Percentiles rank a stretch among this genome's conserved stretches.
Conservation (phyloP, 345 rosid genomes). For the Raphanus sativus region DNA sequence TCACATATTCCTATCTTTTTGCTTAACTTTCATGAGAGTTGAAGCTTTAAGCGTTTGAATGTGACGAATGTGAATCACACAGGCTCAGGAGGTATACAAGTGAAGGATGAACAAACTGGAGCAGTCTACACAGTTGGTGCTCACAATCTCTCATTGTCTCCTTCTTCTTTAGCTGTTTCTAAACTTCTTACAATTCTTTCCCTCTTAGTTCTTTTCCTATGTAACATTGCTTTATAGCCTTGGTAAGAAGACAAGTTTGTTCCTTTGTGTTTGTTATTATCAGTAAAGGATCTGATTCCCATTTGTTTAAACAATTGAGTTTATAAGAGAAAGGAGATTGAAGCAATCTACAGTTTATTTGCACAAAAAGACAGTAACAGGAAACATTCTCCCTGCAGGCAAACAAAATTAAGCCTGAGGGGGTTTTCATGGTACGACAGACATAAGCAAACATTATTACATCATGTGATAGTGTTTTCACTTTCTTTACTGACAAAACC, state of each 20-base stretch:
- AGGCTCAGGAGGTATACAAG: constrained; percentile 79
- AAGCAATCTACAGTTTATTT: constrained; percentile 5
- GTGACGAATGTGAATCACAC: constrained; percentile 4
- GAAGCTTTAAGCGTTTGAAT: background rate
- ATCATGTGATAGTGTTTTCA: constrained; percentile 33
- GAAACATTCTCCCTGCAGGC: constrained; percentile 21
- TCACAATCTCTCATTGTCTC: constrained; percentile 53
- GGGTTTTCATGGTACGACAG: constrained; percentile 20
- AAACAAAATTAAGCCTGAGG: constrained; percentile 36
- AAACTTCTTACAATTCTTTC: constrained; percentile 42
- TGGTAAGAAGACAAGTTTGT: background rate
- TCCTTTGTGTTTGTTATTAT: background rate
- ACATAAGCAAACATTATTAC: constrained; percentile 31
- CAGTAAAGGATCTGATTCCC: background rate
- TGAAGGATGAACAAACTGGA: constrained; percentile 62
- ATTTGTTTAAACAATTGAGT: background rate
- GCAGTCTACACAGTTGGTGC: constrained; percentile 56
- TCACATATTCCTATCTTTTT: background rate
- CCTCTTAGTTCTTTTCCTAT: constrained; percentile 41
- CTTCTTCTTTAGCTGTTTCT: constrained; percentile 34
- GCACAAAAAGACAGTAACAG: constrained; percentile 11
- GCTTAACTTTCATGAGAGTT: background rate
- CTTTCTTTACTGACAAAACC: constrained; percentile 33
- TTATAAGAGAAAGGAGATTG: constrained; percentile 12
- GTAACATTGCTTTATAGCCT: constrained; percentile 25